Base-by-base conservation (phyloP, 192 early-diverging fungal genomes). In the Coemansia sp. region DNA sequence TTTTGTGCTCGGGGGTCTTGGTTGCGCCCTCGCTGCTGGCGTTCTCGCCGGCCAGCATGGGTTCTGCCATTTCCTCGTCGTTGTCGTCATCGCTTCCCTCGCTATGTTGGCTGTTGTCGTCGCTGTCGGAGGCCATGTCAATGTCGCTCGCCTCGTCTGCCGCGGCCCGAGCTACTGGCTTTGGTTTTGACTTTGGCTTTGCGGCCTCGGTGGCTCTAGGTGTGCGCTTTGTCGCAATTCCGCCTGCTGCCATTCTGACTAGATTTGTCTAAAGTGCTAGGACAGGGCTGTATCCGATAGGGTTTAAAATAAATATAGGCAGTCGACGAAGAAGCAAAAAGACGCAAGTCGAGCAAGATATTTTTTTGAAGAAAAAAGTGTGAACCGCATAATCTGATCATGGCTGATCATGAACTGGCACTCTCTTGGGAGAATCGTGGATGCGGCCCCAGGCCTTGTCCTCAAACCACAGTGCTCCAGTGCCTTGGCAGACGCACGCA, bases 121-220 rank as follows among this genome's bases (percentile, higher is more conserved):
- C 35, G 34, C 56, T 58, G 34, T 58, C 56, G 10, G 56, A 58
- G 5, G 18, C 56, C n/a, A 81, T 83, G 61, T 73, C 79, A 13
- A 81, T 72, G 23, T 69, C 74, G 41, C 75, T 72, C 16, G 71
- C 77, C 34, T 86, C 83, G 3, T 81, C 75, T 8, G 16, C 59
- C n/a, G 3, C 23, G 2, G 26, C 37, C 25, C 28, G 39, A 43
- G 31, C 3, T 25, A 21, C 37, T 7, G n/a, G 4, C 31, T 31
- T 7, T 59, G 37, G 23, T 26, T 23, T 18, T 59, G 50, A 4
- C 25, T 53, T 53, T 53, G 50, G 25, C 12, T 31, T 25, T 13
- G 26, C 12, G 3, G 26, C 21, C 28, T 11, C 23, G 6, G 50
- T 12, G 10, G 56, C 34, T 37, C 34, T 58, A 33, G 52, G 16